These are phyloP conservation scores for Lodderomyces margitis DNA, from an alignment of 1,139 yeast species.

Conservation along the genomic window DNA sequence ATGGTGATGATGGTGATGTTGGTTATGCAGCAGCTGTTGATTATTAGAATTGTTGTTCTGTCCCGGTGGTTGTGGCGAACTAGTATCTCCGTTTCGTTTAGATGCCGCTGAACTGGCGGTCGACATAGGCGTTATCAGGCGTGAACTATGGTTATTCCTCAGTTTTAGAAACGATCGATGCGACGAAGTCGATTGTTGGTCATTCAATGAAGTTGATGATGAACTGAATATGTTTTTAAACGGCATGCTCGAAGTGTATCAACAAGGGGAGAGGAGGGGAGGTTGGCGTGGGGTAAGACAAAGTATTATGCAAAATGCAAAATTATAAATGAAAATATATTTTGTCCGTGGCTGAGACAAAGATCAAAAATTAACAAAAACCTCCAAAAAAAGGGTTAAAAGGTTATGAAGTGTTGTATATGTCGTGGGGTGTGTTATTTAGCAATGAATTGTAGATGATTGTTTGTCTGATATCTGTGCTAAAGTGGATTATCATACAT, in stretches of 20 bases:
- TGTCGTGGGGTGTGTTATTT: too few relatives aligned
- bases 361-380: too few relatives aligned
- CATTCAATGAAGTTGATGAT: slow-evolving; percentile 11
- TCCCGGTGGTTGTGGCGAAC: not conserved
- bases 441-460: too few relatives aligned
- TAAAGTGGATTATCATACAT: too few relatives aligned
- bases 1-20: slow-evolving; percentile 1
- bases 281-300: too few relatives aligned
- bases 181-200: slow-evolving; percentile 8
- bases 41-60: slow-evolving; percentile 5
- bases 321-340: too few relatives aligned
- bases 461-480: too few relatives aligned
- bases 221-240: slow-evolving; percentile 13
- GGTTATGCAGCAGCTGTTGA: not conserved
- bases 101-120: slow-evolving; percentile 9
- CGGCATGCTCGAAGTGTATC: slow-evolving; percentile 7
- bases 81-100: slow-evolving; percentile 1
- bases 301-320: too few relatives aligned
- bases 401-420: too few relatives aligned
- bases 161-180: slow-evolving; percentile 13
- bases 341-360: too few relatives aligned
- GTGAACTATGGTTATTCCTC: slow-evolving; percentile 10
- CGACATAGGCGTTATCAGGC: slow-evolving; percentile 12
- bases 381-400: too few relatives aligned
- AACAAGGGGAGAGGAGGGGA: not conserved